Base-by-base conservation (phyloP, 371 early-diverging fungal species). In the Globomyces sp. region DNA sequence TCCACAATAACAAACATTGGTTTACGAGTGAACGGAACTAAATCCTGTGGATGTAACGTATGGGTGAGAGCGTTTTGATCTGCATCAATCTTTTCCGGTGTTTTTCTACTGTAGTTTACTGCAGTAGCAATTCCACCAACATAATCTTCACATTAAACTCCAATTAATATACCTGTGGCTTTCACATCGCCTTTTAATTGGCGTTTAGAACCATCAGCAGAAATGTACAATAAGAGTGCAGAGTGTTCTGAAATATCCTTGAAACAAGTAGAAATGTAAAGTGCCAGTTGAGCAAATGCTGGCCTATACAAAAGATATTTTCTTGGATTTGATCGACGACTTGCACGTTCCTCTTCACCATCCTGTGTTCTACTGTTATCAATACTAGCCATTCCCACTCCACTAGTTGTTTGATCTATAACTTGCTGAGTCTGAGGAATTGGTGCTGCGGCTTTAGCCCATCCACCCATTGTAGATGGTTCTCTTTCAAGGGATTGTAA, bases 1-100 rank as follows among this genome's bases (percentile, higher is more conserved):
- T 98, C 98, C 4, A 96, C 85, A 57, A 98, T 87, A 2, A 96
- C 72, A 66, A 96, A 95, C 66, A 98, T 69, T 0, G 98, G 94
- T 68, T 95, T 95, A 42, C 98, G 80, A 11, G 95, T 92, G 65
- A 91, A 95, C 0, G 98, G 96, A 1, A 94, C 71, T 4, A 98
- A 80, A 64, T 98, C 98, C 0, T 86, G 87, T 2, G 95, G 94
- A 71, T 94, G 92, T 40, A 96, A 75, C 40, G 92, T 87, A 74
- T 93, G 86, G 52, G 82, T 77, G 41, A 82, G 50, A 3, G 77
- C 63, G 24, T 68, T 68, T 46, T 75, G 71, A 13, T 71, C 71
- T 11, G 65, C 62, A 4, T 69, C 76, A 4, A 63, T 57, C 53
- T 74, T 75, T 34, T 78, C 77, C 1, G 66, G 55, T 53, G 72